phyloP scores from a whole-genome alignment of 176 grass and related monocot species.

The Musa beccarii region DNA sequence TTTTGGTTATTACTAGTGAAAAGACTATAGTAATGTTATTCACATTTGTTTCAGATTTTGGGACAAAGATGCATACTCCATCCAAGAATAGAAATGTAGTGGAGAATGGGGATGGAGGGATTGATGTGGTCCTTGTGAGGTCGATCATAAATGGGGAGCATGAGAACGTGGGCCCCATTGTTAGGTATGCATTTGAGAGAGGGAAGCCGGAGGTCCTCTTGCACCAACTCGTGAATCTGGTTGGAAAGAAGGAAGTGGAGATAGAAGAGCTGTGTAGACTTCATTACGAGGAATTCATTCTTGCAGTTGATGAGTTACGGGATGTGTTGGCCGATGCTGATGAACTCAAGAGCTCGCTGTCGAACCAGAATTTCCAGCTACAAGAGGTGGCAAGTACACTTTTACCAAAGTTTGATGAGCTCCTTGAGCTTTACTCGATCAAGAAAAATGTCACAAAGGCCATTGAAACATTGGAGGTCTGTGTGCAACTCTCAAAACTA shows the following conservation, averaged over 20 bases:
- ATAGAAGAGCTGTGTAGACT: slow-evolving; percentile 81
- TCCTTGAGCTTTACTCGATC: slow-evolving; percentile 43
- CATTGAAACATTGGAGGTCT: slow-evolving; percentile 44
- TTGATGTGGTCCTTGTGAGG: slow-evolving; percentile 31
- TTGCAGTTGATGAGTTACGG: slow-evolving; percentile 71
- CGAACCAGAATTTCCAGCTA: slow-evolving; percentile 43
- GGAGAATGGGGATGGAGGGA: slow-evolving; percentile 57
- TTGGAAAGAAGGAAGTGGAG: slow-evolving; percentile 87
- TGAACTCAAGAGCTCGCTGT: slow-evolving; percentile 57
- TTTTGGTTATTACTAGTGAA: background rate
- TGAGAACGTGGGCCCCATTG: slow-evolving; percentile 69
- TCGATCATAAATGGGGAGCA: slow-evolving; percentile 75
- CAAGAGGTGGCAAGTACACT: slow-evolving; percentile 45
- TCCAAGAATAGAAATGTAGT: slow-evolving; percentile 43
- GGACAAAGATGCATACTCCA: slow-evolving; percentile 35
- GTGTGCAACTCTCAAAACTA: slow-evolving; percentile 41
- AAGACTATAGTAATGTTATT: too few relatives aligned
- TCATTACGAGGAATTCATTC: slow-evolving; percentile 91
- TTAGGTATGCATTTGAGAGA: slow-evolving; percentile 59
- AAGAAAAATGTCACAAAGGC: slow-evolving; percentile 52
- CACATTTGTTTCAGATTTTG: background rate
- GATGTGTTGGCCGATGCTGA: slow-evolving; percentile 78
- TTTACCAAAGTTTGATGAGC: slow-evolving; percentile 49
- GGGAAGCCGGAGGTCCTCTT: slow-evolving; percentile 75
- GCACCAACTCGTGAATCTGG: slow-evolving; percentile 59